Conservation (phyloP, 345 rosid species). For the Crucihimalaya himalaica region DNA sequence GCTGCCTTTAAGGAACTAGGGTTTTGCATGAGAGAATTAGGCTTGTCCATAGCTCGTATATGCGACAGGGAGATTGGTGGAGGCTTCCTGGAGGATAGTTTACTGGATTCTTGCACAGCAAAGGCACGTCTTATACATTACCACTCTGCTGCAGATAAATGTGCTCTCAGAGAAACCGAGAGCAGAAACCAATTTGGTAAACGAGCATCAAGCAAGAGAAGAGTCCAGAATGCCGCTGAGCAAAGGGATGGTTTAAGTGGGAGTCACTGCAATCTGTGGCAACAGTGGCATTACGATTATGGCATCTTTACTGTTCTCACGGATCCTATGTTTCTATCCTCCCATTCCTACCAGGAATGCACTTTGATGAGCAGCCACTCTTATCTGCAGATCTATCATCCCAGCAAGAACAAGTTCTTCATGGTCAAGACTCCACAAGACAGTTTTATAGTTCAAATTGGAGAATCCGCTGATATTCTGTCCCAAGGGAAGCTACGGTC, state of each 20-base stretch:
- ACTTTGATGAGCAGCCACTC: conserved; percentile 51
- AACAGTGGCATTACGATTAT: conserved; percentile 96
- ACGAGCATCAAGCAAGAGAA: conserved; percentile 29
- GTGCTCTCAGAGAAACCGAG: conserved; percentile 44
- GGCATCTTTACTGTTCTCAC: conserved; percentile 89
- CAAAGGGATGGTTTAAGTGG: conserved; percentile 37
- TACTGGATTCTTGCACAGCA: conserved; percentile 72
- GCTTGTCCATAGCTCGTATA: conserved; percentile 63
- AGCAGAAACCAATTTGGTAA: conserved; percentile 40
- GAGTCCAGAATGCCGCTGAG: conserved; percentile 16
- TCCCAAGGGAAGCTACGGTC: conserved; percentile 72
- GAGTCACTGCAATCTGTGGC: conserved; percentile 58
- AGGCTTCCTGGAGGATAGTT: conserved; percentile 61
- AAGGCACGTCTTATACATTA: conserved; percentile 91
- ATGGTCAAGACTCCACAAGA: conserved; percentile 75
- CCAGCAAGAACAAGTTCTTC: conserved; percentile 49
- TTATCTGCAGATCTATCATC: conserved; percentile 62
- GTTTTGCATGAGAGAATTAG: conserved; percentile 74
- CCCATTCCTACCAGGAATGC: conserved; percentile 43
- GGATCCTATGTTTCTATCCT: conserved; percentile 67
- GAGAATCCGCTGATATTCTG: conserved; percentile 82
- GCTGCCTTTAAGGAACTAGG: conserved; percentile 62
- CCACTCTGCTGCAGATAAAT: conserved; percentile 63
- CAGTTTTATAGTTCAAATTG: conserved; percentile 82
- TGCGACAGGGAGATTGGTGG: conserved; percentile 81